Conservation (phyloP, 1,284 basidiomycete species). For the Ustilago tritici region DNA sequence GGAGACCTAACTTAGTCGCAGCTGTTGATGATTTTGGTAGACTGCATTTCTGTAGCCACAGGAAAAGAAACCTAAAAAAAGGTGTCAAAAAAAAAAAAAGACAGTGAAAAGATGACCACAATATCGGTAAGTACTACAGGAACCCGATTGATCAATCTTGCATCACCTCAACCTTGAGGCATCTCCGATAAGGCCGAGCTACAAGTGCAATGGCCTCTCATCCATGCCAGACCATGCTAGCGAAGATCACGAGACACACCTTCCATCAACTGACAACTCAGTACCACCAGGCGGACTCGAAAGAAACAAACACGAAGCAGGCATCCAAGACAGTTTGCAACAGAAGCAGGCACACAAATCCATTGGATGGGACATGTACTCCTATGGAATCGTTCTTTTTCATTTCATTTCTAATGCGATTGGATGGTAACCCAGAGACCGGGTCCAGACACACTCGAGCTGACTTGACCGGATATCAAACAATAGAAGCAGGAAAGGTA, state of each 20-base stretch:
- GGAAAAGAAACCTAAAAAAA: not conserved
- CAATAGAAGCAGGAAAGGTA: too few species aligned
- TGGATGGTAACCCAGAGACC: not conserved
- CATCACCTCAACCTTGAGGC: too few species aligned
- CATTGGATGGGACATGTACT: constrained; percentile 8
- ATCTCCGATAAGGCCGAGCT: not conserved
- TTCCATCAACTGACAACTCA: constrained; percentile 13
- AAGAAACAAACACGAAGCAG: not conserved
- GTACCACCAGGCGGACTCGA: not conserved
- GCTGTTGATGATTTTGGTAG: too few species aligned
- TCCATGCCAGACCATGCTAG: not conserved
- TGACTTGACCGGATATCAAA: not conserved
- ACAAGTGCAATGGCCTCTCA: not conserved
- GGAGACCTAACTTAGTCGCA: too few species aligned
- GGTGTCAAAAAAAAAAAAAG: not conserved
- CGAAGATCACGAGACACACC: not conserved
- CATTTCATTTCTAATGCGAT: not conserved
- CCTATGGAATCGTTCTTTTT: constrained; percentile 1
- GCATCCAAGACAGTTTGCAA: not conserved
- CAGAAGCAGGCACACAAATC: not conserved
- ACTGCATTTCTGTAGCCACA: not conserved
- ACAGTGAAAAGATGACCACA: too few species aligned
- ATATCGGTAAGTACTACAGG: too few species aligned
- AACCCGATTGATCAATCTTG: too few species aligned
- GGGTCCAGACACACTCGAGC: not conserved